Conservation (phyloP, 306 rosid species). For the Quercus cerris region DNA sequence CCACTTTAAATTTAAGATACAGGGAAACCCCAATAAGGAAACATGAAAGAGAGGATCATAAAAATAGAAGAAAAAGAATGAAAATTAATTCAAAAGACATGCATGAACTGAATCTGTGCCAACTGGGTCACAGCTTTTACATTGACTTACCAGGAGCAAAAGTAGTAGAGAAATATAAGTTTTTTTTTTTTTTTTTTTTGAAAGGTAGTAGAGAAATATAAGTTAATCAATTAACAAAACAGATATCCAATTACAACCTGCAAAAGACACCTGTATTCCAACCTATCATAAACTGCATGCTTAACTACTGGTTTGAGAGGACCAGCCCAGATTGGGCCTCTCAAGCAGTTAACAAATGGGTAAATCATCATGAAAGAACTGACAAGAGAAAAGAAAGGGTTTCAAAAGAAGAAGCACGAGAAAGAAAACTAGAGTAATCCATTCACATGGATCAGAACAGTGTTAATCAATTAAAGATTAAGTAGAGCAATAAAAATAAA, state of each 20-base stretch:
- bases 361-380: neutral
- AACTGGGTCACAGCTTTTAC: neutral
- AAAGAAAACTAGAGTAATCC: neutral
- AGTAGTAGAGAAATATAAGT: neutral
- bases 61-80: neutral
- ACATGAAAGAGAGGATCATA: neutral
- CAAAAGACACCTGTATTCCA: neutral
- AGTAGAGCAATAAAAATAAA: constrained; percentile 8
- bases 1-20: neutral
- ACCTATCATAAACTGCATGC: neutral
- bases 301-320: neutral
- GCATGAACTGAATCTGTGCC: neutral
- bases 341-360: neutral
- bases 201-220: neutral
- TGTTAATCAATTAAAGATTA: neutral
- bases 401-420: neutral
- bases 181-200: neutral
- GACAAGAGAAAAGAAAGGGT: neutral
- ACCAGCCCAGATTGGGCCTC: neutral
- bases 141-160: neutral
- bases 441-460: neutral
- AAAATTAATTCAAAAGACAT: neutral
- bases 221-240: neutral
- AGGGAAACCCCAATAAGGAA: neutral
- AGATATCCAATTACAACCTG: neutral